Conservation (phyloP, 331 rosid species). For the Quercus lobata region DNA sequence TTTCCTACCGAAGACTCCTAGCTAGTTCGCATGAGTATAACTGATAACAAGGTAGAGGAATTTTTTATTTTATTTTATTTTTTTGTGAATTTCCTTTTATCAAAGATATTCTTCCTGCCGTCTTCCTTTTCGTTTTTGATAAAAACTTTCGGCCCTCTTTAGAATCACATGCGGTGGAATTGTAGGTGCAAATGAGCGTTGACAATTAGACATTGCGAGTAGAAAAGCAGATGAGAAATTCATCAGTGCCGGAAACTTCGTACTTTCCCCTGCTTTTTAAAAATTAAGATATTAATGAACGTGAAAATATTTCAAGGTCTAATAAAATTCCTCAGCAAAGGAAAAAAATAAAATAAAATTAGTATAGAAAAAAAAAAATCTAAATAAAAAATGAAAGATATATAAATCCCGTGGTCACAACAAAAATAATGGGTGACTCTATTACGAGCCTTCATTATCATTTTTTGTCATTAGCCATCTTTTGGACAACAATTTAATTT, state of each 20-base stretch:
- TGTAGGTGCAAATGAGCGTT: background rate
- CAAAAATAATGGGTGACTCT: background rate
- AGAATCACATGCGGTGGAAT: background rate
- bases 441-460: background rate
- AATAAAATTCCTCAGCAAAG: too few relatives aligned
- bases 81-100: too few relatives aligned
- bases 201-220: background rate
- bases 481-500: background rate
- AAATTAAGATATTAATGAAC: background rate
- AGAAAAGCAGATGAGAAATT: background rate
- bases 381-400: background rate
- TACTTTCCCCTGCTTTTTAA: background rate
- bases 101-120: background rate
- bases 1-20: too few relatives aligned
- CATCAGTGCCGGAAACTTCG: background rate
- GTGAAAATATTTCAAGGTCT: background rate
- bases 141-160: background rate
- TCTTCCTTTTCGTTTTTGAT: background rate
- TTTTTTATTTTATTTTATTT: too few relatives aligned
- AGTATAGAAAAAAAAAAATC: too few relatives aligned
- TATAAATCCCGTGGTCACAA: background rate
- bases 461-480: background rate
- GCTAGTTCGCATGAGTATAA: too few relatives aligned
- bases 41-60: too few relatives aligned
- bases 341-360: too few relatives aligned